Conservation (phyloP, 768 basidiomycete species). For the Pleurotus tuoliensis region DNA sequence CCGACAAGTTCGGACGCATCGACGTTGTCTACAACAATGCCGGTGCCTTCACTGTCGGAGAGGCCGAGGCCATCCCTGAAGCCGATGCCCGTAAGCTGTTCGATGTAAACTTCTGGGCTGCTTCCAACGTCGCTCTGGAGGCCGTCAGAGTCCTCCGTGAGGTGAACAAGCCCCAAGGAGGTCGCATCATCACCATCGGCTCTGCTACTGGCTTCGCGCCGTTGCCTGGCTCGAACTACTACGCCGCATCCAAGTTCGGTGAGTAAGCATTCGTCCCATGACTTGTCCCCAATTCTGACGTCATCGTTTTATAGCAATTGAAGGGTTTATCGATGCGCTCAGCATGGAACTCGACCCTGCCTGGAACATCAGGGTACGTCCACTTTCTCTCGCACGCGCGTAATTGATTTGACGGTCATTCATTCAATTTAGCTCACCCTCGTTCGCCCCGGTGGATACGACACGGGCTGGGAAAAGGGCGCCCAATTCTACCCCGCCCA, state of each 20-base stretch:
- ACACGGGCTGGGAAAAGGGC: constrained; percentile 12
- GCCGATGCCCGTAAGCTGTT: constrained; percentile 32
- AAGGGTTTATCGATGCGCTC: constrained; percentile 34
- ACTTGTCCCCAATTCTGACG: constrained; percentile 4
- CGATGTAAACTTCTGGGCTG: constrained; percentile 36
- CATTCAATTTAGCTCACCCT: constrained; percentile 14
- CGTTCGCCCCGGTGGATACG: constrained; percentile 16
- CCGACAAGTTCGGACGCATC: constrained; percentile 29
- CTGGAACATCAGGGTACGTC: constrained; percentile 45
- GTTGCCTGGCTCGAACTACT: constrained; percentile 24
- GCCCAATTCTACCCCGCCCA: constrained; percentile 10
- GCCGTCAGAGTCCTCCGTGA: constrained; percentile 33
- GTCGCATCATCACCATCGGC: constrained; percentile 32
- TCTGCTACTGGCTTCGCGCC: constrained; percentile 26
- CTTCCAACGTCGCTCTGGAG: constrained; percentile 26
- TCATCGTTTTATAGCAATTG: constrained; percentile 24
- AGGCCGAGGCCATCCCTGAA: constrained; percentile 34
- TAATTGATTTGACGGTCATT: not conserved
- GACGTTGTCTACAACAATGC: constrained; percentile 44
- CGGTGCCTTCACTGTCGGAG: constrained; percentile 26
- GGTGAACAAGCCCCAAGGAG: constrained; percentile 33
- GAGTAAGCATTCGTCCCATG: constrained; percentile 11
- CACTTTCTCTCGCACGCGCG: not conserved
- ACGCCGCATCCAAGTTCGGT: constrained; percentile 17
- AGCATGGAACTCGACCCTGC: constrained; percentile 36